These are phyloP conservation scores for Clonostachys rhizophaga DNA, from an alignment of 2,329 filamentous ascomycete genomes.

Conservation along the genomic window DNA sequence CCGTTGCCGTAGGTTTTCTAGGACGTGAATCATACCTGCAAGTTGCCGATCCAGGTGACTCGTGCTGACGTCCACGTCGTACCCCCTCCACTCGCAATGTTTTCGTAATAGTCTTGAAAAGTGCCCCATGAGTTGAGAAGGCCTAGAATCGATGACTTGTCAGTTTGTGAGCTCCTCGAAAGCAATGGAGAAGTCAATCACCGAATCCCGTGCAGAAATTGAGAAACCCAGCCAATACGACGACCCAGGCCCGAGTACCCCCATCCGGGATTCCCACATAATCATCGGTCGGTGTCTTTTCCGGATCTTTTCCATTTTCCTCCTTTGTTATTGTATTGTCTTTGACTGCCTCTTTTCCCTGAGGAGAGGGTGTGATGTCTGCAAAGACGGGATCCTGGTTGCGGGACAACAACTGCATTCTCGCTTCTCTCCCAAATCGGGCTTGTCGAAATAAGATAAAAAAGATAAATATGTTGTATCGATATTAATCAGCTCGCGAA, in stretches of 20 bases:
- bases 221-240: slow-evolving; percentile 21
- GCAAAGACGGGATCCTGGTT: too few species aligned
- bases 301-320: too few species aligned
- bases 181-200: slow-evolving; percentile 4
- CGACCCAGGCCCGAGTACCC: slow-evolving; percentile 19
- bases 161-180: not conserved
- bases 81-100: slow-evolving; percentile 23
- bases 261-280: slow-evolving; percentile 8
- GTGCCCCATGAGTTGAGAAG: slow-evolving; percentile 43
- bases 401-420: too few species aligned
- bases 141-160: slow-evolving; percentile 6
- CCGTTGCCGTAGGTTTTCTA: not conserved
- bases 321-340: too few species aligned
- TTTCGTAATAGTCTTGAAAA: slow-evolving; percentile 46
- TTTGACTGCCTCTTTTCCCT: too few species aligned
- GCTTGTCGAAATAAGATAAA: too few species aligned
- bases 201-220: slow-evolving; percentile 18
- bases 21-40: slow-evolving; percentile 10
- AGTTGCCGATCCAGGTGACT: slow-evolving; percentile 35
- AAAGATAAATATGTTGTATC: too few species aligned
- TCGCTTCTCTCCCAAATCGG: too few species aligned
- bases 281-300: too few species aligned
- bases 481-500: too few species aligned
- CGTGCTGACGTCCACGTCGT: slow-evolving; percentile 5
- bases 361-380: too few species aligned